Evolutionary conservation across 306 rosid species (phyloP).

Genomic region (Geum urbanum): DNA sequence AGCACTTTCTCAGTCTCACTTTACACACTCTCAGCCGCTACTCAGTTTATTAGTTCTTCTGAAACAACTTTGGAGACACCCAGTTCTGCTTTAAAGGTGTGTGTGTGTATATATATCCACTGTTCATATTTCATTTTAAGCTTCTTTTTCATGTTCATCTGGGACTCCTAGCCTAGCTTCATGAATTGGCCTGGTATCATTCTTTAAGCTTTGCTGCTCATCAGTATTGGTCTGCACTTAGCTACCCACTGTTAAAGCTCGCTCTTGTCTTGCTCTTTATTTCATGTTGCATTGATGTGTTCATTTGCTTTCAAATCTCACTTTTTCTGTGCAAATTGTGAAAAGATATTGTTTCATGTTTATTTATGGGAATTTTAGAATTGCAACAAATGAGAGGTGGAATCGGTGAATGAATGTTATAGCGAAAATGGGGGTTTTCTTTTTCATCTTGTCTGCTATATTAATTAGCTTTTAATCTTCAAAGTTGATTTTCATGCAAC

Average conservation of each 20-base stretch:
- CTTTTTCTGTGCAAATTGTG: not conserved
- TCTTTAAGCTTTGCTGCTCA: not conserved
- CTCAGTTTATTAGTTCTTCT: not conserved
- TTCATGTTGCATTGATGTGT: not conserved
- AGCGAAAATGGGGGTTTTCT: not conserved
- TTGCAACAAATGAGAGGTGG: not conserved
- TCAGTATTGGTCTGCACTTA: not conserved
- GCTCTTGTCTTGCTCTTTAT: not conserved
- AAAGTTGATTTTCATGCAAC: constrained; percentile 18
- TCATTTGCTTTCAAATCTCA: not conserved
- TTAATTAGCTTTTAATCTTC: constrained; percentile 12
- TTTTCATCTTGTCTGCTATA: not conserved
- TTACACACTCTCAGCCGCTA: too few relatives aligned
- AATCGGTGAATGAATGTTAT: not conserved
- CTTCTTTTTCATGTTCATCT: too few relatives aligned
- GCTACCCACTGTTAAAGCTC: not conserved
- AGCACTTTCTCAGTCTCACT: too few relatives aligned
- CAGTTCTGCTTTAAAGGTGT: too few relatives aligned
- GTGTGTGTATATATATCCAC: too few relatives aligned
- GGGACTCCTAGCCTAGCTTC: not conserved
- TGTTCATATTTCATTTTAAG: too few relatives aligned
- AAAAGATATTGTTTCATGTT: not conserved
- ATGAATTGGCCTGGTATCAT: not conserved
- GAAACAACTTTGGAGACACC: not conserved
- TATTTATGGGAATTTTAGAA: not conserved